Percentiles rank a stretch among this genome's conserved stretches.
Conservation (phyloP, 805 yeast species). For the Cyberlindnera xylosilytica region DNA sequence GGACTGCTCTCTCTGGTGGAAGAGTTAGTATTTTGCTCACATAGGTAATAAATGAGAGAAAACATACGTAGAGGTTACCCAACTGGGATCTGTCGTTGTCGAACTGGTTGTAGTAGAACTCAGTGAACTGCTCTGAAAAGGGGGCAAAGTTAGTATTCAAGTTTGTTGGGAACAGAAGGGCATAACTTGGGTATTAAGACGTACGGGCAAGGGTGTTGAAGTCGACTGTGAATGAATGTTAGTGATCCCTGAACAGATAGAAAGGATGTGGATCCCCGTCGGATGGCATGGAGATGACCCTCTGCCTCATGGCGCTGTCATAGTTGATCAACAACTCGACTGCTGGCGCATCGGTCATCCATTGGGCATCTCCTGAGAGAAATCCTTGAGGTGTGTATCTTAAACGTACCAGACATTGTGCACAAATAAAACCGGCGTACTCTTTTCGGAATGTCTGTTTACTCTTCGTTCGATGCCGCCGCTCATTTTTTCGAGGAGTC, state of each 20-base stretch:
- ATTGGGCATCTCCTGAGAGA: no score
- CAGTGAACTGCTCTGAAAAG: conserved; percentile 71
- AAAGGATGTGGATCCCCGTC: no score
- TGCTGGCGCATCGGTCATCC: no score
- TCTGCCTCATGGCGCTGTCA: no score
- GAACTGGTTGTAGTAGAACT: conserved; percentile 92
- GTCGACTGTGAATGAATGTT: conserved; percentile 32
- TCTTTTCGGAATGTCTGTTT: background rate
- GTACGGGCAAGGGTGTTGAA: conserved; percentile 44
- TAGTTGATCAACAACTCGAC: no score
- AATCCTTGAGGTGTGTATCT: no score
- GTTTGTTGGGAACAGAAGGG: background rate
- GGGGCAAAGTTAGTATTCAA: conserved; percentile 6
- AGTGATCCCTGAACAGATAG: conserved; percentile 2
- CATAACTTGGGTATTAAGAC: conserved; percentile 5
- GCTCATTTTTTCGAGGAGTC: conserved; percentile 1
- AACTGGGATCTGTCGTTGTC: conserved; percentile 89
- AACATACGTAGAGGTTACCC: conserved; percentile 77
- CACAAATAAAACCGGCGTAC: background rate
- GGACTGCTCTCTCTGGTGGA: conserved; percentile 74
- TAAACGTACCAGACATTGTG: conserved; percentile 21
- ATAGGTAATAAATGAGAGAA: background rate
- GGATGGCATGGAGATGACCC: no score
- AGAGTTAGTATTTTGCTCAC: background rate
- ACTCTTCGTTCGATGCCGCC: background rate